phyloP scores from a whole-genome alignment of 805 yeast genomes.

The Candida awuae region DNA sequence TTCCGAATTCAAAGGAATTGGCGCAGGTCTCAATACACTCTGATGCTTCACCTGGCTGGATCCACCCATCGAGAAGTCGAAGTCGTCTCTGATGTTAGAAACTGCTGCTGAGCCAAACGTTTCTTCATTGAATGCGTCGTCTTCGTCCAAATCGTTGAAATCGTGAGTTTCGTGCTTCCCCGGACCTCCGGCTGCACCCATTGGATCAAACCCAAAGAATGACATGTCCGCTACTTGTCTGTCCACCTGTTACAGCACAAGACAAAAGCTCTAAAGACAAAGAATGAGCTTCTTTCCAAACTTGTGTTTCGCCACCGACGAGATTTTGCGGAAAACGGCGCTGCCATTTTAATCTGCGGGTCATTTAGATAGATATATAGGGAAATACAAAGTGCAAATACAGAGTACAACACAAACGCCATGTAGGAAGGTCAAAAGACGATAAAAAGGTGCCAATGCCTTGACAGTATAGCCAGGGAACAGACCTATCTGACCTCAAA shows the following conservation, averaged over 20 bases:
- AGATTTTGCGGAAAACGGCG: no score
- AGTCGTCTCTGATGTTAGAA: conserved; percentile 46
- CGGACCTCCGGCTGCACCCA: conserved; percentile 26
- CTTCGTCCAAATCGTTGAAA: conserved; percentile 76
- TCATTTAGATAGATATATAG: background rate
- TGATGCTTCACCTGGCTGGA: conserved; percentile 5
- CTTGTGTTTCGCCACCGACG: background rate
- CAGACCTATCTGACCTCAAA: conserved; percentile 41
- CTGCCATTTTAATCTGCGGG: background rate
- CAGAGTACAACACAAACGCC: no score
- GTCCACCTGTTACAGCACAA: no score
- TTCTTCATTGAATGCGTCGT: conserved; percentile 73
- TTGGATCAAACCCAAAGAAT: conserved; percentile 57
- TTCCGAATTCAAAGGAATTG: conserved; percentile 23
- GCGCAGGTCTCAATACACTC: conserved; percentile 14
- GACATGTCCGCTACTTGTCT: conserved; percentile 38
- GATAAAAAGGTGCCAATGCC: no score
- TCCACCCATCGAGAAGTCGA: conserved; percentile 46
- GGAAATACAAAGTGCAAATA: background rate
- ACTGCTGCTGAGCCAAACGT: conserved; percentile 56
- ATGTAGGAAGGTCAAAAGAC: no score
- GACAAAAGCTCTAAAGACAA: no score
- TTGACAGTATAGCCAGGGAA: no score
- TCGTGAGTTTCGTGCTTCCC: conserved; percentile 34
- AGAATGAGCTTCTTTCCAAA: no score